Evolutionary conservation across 768 basidiomycete species (phyloP), one percentile per base, ranked within the genome.

Genomic region (Naematelia encephala): DNA sequence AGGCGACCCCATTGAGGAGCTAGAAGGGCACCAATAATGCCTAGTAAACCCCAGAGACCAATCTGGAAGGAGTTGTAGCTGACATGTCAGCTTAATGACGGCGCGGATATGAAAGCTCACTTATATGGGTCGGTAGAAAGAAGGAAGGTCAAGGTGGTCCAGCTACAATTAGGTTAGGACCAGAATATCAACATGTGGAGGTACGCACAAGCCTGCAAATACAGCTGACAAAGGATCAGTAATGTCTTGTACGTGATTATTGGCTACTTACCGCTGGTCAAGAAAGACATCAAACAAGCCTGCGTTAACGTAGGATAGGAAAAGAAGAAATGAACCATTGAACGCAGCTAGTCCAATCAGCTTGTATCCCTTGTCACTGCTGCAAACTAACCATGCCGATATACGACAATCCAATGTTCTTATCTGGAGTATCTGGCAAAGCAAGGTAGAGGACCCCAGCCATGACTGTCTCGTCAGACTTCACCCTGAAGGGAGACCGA

Each of bases 381-480:
- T 28, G 46, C 5, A 56, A 10, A 57, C 60, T 62, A 25, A 76
- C 68, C 22, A 77, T 86, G 16, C 84, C 77, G 63, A 79, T 80
- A 76, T 91, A 91, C 2, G 84, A 83, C 61, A 89, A 54, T 47
- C 83, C 78, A 10, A 63, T 73, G 3, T 74, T 73, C 72, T 88
- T 90, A 12, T 86, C 83, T 0, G 89, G 90, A 68, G 88, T 91
- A 75, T 93, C 90, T 0, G 90, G 90, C n/a, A 91, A 77, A 54
- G 85, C 64, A 21, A 84, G 73, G 69, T 87, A 91, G 43, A 85
- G 78, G 22, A 86, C 80, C 3, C 81, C 34, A 5, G 87, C 77
- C 12, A 89, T 83, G 23, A 82, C 54, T 56, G 62, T 26, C 78
- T 39, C 13, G 49, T 50, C 19, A 25, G 28, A 4, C 5, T 11